Evolutionary conservation across 768 basidiomycete genomes (phyloP), one percentile per base, ranked within the genome.

Genomic region (Rhizopogon rudus): DNA sequence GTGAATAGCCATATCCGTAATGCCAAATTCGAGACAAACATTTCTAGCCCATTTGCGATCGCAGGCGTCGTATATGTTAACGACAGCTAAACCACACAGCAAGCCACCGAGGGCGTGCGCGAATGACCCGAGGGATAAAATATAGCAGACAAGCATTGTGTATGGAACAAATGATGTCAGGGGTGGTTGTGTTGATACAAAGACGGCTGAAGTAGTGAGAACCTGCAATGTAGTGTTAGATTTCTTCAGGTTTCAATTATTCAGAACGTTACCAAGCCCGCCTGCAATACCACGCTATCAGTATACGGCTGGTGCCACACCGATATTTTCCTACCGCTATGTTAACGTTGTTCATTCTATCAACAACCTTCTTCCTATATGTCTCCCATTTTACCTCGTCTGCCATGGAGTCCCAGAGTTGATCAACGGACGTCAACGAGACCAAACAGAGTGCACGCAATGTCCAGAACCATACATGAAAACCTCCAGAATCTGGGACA

Each of bases 81-180:
- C 17, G 6, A 53, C 52, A 5, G 46, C 46, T 14, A 53, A 33
- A n/a, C 52, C 52, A n/a, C 17, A 22, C 3, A 53, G 29, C 5
- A 53, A 12, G 5, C 52, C 25, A 10, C 52, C 46, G 6, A 53
- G 52, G 35, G 52, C 41, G 17, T 53, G 52, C 7, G 45, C 45
- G 16, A 53, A 53, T n/a, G 52, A 29, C 28, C 52, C 52, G 1
- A 53, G 45, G 9, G 44, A 22, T 16, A 53, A 37, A 31, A 50
- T 1, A 46, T 53, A 53, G 16, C 43, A 53, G 29, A 1, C 3
- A 16, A 9, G n/a, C 31, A 33, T 22, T 5, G 42, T 53, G 35
- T 53, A 53, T n/a, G 22, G 31, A 28, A 53, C n/a, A 13, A 53
- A 13, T 3, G 52, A 50, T 8, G n/a, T 35, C 9, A 50, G 25